Evolutionary conservation across 2,329 filamentous ascomycete genomes (phyloP), one percentile per base, ranked within the genome.

Genomic region (Xylaria sp.): DNA sequence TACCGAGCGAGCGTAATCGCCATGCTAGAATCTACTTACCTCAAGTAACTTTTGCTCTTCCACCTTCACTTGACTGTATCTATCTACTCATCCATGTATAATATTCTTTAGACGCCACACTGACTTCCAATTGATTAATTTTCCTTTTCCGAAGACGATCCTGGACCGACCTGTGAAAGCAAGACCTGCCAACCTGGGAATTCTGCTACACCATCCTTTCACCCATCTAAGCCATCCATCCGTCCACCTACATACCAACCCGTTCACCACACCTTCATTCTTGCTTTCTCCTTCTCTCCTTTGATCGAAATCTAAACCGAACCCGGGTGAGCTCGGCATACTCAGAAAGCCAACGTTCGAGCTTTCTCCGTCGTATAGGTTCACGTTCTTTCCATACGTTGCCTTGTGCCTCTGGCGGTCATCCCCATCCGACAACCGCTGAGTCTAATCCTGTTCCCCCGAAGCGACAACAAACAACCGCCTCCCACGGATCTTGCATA

Each of bases 51-150:
- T 73, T 73, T 70, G 72, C 70, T 70, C 69, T 74, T 74, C 70
- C 58, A 60, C 54, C 8, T 61, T 63, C 39, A 28, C 62, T 63
- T 39, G 37, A 57, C 65, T 68, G 65, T 52, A 60, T 65, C 62
- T 71, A 48, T 64, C 66, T 28, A 23, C 64, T 44, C 51, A 34
- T 57, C 54, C n/a, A 71, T 71, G 70, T 75, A 74, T 74, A 73
- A 70, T 73, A 73, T 75, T 73, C 70, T 72, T 70, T 70, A 70
- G 65, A 72, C 72, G 64, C 69, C 71, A 64, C 65, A 52, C 37
- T 69, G 63, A 68, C 68, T 73, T 69, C 72, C 70, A 71, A 72
- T 71, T 71, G 65, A 70, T 46, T 68, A 23, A 62, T 39, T 72
- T 67, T 63, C 61, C 65, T 63, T 70, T 65, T 69, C 69, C 63